Base-by-base conservation (phyloP, 192 early-diverging fungal genomes). In the Coemansia biformis region DNA sequence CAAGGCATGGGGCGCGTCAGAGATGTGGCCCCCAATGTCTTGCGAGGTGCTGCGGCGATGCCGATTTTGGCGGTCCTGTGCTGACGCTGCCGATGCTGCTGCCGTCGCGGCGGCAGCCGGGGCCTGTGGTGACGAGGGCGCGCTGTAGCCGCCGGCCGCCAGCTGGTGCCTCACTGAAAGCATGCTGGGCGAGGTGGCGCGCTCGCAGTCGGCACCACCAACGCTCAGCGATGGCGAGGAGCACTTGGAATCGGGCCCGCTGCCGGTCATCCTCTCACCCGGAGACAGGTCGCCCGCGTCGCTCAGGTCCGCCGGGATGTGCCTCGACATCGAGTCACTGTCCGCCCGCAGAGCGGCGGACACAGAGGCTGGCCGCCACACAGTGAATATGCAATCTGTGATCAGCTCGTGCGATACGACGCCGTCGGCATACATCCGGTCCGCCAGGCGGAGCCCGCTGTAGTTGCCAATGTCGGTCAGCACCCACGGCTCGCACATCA, bases 391-490 rank as follows among this genome's bases (percentile, higher is more conserved):
- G 21, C 71, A 75, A 32, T 75, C 64, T 32, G 57, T 53, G 24
- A 66, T 59, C 31, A 67, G 55, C 47, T 75, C 71, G n/a, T 66
- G 63, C 23, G 63, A 63, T 3, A 67, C 37, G 8, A 57, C 40
- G 12, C 71, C 71, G n/a, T 75, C 71, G 5, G 59, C 71, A 24
- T 67, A 75, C 5, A 75, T 34, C 3, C 71, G 63, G 23, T 73
- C 69, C 7, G 69, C 69, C 33, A 73, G 54, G 6, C 69, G 63
- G 45, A 73, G 46, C 0, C 69, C 69, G 18, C 44, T 61, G 50
- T 73, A 66, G 47, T 73, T 73, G 33, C 69, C 63, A 48, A 73
- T 73, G 24, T 73, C 69, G 10, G 69, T 73, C 58, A 65, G 65
- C 2, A 73, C 69, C 69, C 69, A 73, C 13, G 69, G 69, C 58